Percentiles rank a stretch among this genome's conserved stretches.
Evolutionary conservation across 129 eudicot genomes (phyloP).

Genomic region (Pseudognaphalium luteoalbum): DNA sequence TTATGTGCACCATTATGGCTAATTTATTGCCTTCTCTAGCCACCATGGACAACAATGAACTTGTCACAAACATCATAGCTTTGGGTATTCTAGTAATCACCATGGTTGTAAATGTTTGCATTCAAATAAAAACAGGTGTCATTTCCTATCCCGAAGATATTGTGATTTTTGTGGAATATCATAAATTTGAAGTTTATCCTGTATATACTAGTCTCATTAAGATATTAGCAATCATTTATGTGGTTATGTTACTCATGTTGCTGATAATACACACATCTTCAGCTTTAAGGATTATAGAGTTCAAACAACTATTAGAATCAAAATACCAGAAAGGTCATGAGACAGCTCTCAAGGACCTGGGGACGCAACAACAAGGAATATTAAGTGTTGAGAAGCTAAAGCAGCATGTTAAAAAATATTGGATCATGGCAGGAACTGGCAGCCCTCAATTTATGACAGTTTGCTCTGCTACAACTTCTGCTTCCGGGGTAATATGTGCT

Average conservation of each 20-base stretch:
- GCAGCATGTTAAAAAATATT: not conserved
- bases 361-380: not conserved
- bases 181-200: not conserved
- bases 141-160: not conserved
- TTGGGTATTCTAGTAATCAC: slow-evolving; percentile 35
- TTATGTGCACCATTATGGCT: slow-evolving; percentile 33
- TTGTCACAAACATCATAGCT: slow-evolving; percentile 30
- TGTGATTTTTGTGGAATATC: not conserved
- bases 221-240: not conserved
- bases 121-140: slow-evolving; percentile 8
- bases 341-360: not conserved
- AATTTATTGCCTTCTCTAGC: slow-evolving; percentile 31
- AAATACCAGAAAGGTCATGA: not conserved
- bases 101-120: slow-evolving; percentile 27
- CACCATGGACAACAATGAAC: slow-evolving; percentile 18
- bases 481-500: not conserved
- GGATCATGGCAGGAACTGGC: not conserved
- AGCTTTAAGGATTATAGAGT: not conserved
- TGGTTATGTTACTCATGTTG: not conserved
- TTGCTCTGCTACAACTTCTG: not conserved
- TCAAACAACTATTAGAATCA: not conserved
- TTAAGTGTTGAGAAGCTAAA: not conserved
- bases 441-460: slow-evolving; percentile 39
- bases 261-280: not conserved
- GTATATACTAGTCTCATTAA: not conserved